A percentile compares a stretch with the other conserved stretches of the same genome.
These are phyloP conservation scores for Pyrenophora tritici-repentis DNA, from an alignment of 2,329 filamentous ascomycete species.

Conservation along the genomic window DNA sequence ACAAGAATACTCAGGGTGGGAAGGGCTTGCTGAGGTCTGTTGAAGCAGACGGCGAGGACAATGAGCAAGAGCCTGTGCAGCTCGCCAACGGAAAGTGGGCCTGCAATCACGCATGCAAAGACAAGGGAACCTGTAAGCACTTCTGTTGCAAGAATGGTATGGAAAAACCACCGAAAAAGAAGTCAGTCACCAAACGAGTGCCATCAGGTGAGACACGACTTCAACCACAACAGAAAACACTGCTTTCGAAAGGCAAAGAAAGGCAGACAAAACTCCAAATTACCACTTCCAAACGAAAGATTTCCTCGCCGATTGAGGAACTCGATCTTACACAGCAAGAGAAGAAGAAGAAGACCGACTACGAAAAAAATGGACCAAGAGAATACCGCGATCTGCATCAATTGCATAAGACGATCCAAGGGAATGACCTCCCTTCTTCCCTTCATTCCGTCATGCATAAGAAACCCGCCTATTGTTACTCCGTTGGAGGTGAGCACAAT, in stretches of 20 bases:
- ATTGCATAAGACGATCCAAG: constrained; percentile 32
- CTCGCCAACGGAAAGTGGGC: constrained; percentile 74
- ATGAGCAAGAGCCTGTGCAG: constrained; percentile 51
- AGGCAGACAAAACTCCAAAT: constrained; percentile 40
- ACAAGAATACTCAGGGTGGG: constrained; percentile 4
- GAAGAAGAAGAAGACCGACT: constrained; percentile 32
- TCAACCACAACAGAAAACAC: neutral
- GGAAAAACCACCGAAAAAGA: constrained; percentile 63
- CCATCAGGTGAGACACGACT: constrained; percentile 12
- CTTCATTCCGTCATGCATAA: constrained; percentile 33
- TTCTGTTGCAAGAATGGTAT: constrained; percentile 73
- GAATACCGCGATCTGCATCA: constrained; percentile 33
- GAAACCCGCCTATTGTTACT: constrained; percentile 36
- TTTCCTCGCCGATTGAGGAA: constrained; percentile 29
- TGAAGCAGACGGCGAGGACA: constrained; percentile 11
- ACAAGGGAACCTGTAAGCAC: constrained; percentile 69
- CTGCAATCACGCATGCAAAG: constrained; percentile 73
- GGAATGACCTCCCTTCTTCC: constrained; percentile 24
- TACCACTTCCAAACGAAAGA: constrained; percentile 32
- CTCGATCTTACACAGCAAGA: constrained; percentile 42
- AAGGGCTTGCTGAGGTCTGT: neutral
- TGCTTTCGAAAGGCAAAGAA: constrained; percentile 13
- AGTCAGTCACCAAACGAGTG: constrained; percentile 36
- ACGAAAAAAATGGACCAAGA: constrained; percentile 17
- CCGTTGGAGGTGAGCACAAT: constrained; percentile 24